Base-by-base conservation (phyloP, 78 protist species). In the Dictyostelium capitatum region DNA sequence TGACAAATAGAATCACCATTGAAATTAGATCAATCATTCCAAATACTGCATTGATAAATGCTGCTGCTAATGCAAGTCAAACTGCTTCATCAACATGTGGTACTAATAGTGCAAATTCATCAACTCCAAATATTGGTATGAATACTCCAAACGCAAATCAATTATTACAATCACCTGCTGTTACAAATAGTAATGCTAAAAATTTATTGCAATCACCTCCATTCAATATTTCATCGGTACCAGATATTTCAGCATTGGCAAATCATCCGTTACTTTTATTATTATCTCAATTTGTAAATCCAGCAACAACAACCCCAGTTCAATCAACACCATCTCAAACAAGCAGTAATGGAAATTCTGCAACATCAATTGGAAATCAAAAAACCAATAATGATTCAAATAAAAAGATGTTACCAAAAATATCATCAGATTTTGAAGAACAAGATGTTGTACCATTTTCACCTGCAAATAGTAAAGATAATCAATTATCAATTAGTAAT, bases 11-110 rank as follows among this genome's bases (percentile, higher is more conserved):
- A 17, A 43, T 47, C 0, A 79, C 70, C 0, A 17, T 87, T 23
- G 93, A 46, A 25, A 74, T 87, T 23, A 15, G 93, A 53, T 87
- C 93, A 25, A 78, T 77, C 20, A 59, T 77, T 12, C 87, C 87
- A 80, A 77, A 28, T n/a, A 47, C n/a, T 19, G 30, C 47, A 23
- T 20, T 19, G 12, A 6, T 48, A 28, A 6, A 15, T 6, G 23
- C 50, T 17, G 25, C 75, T 32, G 20, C 75, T 7, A 30, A 12
- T 28, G 8, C 64, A 20, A 53, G 25, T 48, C 73, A 72, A 25
- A 7, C 37, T n/a, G 8, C 9, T 19, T 6, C 82, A 25, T 10
- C 30, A 30, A 56, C 43, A 37, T 3, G 65, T n/a, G 43, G 65
- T 20, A 57, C 65, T 3, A 57, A 17, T 37, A 37, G 43, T 37